Percentiles rank a stretch among this genome's conserved stretches.
These are phyloP conservation scores for Verticillium isaacii DNA, from an alignment of 2,329 filamentous ascomycete species.

Conservation along the genomic window DNA sequence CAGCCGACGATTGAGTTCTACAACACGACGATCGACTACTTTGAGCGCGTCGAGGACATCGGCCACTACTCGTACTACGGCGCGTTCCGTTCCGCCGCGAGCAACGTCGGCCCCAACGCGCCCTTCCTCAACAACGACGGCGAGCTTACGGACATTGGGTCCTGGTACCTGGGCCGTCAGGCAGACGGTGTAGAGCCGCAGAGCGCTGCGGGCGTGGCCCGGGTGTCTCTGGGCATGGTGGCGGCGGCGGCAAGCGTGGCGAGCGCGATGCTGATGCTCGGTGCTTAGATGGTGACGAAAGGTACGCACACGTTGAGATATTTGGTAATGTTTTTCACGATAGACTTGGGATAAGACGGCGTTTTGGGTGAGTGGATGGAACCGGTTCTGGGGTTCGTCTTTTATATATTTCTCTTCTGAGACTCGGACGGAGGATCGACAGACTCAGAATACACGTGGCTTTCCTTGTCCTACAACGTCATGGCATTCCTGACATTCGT, in stretches of 20 bases:
- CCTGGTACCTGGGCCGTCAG: constrained; percentile 65
- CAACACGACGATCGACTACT: constrained; percentile 60
- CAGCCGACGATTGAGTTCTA: constrained; percentile 58
- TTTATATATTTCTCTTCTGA: not conserved
- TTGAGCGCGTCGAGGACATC: constrained; percentile 60
- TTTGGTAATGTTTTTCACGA: not conserved
- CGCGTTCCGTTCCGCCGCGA: constrained; percentile 62
- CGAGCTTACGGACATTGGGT: constrained; percentile 68
- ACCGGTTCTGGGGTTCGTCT: not conserved
- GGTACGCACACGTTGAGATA: not conserved
- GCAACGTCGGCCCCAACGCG: constrained; percentile 70
- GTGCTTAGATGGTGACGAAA: not conserved
- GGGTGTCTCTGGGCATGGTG: constrained; percentile 4
- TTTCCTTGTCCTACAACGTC: not conserved
- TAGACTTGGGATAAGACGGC: not conserved
- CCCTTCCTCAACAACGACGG: constrained; percentile 66
- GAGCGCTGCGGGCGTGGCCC: constrained; percentile 2
- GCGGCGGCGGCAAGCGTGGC: constrained; percentile 1
- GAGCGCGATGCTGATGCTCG: not conserved
- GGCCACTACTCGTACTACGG: constrained; percentile 73
- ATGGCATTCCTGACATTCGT: not conserved
- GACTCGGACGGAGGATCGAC: not conserved
- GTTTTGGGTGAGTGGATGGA: not conserved
- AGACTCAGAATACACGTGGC: not conserved
- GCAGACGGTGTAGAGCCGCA: constrained; percentile 39